phyloP scores from a whole-genome alignment of 768 basidiomycete species.

The Pulveroboletus sp. region DNA sequence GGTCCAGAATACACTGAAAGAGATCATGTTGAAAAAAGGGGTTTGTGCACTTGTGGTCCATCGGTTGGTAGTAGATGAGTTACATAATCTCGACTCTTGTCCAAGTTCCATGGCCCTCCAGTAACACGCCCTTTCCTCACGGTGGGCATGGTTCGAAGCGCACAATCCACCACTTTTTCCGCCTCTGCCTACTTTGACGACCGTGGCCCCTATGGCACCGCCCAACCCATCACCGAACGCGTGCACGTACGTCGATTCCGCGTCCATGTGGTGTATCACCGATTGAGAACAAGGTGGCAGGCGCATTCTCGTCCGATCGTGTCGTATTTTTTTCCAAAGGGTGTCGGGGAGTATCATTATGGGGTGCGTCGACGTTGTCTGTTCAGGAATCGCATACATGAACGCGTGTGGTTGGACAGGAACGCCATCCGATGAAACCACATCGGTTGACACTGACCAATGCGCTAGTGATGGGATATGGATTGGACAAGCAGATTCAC shows the following conservation, averaged over 20 bases:
- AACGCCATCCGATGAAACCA: constrained; percentile 98
- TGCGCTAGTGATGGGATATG: constrained; percentile 93
- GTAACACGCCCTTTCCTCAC: background rate
- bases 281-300: constrained; percentile 26
- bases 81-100: too few relatives aligned
- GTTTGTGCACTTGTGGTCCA: too few relatives aligned
- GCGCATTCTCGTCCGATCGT: constrained; percentile 66
- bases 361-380: constrained; percentile 54
- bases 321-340: constrained; percentile 94
- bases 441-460: constrained; percentile 96
- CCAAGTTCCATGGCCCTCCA: too few relatives aligned
- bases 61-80: too few relatives aligned
- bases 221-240: constrained; percentile 77
- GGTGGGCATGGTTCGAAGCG: constrained; percentile 34
- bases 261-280: background rate
- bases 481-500: constrained; percentile 93
- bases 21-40: too few relatives aligned
- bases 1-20: too few relatives aligned
- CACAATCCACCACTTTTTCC: constrained; percentile 61
- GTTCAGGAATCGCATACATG: constrained; percentile 3
- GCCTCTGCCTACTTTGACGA: constrained; percentile 74
- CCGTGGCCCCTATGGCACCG: constrained; percentile 64
- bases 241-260: constrained; percentile 56
- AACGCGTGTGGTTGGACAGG: constrained; percentile 52
- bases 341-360: constrained; percentile 94